Evolutionary conservation across 148 eudicot species (phyloP).

Genomic region (Chenopodium berlandieri): DNA sequence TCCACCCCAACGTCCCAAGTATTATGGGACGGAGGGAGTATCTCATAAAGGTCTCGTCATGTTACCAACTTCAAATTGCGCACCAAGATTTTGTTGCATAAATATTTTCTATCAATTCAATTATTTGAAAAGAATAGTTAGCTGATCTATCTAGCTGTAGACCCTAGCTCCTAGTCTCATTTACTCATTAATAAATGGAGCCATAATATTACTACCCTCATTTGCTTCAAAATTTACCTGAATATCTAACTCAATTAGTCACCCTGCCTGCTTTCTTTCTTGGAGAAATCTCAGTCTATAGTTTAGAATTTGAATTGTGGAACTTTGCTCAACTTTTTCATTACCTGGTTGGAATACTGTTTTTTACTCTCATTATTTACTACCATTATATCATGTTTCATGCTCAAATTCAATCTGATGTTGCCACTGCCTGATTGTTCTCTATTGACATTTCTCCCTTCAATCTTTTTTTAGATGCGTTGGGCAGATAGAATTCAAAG

Average conservation of each 20-base stretch:
- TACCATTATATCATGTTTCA: not conserved
- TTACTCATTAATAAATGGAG: not conserved
- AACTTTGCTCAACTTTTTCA: not conserved
- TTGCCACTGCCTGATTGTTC: not conserved
- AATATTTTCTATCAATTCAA: not conserved
- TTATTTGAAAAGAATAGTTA: not conserved
- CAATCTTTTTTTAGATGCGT: constrained; percentile 58
- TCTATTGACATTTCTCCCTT: not conserved
- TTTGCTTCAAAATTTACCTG: not conserved
- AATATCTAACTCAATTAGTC: not conserved
- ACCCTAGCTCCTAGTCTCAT: too few relatives aligned
- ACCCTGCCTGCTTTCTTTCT: not conserved
- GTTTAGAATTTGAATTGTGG: not conserved
- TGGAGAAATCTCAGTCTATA: not conserved
- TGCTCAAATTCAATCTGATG: not conserved
- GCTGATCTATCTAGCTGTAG: too few relatives aligned
- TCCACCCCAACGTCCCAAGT: too few relatives aligned
- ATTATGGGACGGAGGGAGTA: too few relatives aligned
- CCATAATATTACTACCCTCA: not conserved
- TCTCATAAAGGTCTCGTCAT: not conserved
- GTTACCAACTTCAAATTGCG: not conserved
- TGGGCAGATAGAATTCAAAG: constrained; percentile 94
- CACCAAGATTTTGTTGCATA: not conserved
- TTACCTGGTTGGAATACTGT: not conserved
- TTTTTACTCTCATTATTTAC: not conserved